phyloP scores from a whole-genome alignment of 768 basidiomycete species.

The Arthromyces matolae region DNA sequence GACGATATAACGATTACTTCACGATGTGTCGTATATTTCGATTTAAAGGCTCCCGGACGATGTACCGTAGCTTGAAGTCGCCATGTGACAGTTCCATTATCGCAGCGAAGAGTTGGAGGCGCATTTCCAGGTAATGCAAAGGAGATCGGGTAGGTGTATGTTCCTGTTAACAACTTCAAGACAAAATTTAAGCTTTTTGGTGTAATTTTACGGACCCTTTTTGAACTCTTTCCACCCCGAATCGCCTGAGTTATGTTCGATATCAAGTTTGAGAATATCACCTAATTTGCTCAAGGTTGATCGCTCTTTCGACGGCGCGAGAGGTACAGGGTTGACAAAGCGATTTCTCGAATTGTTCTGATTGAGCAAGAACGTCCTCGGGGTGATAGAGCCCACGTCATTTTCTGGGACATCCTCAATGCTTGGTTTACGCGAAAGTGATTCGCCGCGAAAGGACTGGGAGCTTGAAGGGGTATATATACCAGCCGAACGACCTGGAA shows the following conservation, averaged over 20 bases:
- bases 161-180: slow-evolving; percentile 46
- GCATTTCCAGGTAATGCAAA: slow-evolving; percentile 78
- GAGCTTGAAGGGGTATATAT: slow-evolving; percentile 16
- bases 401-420: slow-evolving; percentile 39
- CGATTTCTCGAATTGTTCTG: slow-evolving; percentile 4
- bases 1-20: slow-evolving; percentile 74
- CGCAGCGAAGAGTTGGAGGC: slow-evolving; percentile 73
- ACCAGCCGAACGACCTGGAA: slow-evolving; percentile 12
- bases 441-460: slow-evolving; percentile 19
- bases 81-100: slow-evolving; percentile 78
- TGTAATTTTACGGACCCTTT: slow-evolving; percentile 51
- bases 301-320: slow-evolving; percentile 27
- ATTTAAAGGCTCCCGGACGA: slow-evolving; percentile 76
- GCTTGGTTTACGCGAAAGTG: slow-evolving; percentile 38
- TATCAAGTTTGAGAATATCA: slow-evolving; percentile 37
- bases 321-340: slow-evolving; percentile 6
- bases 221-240: slow-evolving; percentile 84
- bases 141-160: slow-evolving; percentile 91
- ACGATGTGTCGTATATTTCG: slow-evolving; percentile 62
- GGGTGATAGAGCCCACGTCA: slow-evolving; percentile 18
- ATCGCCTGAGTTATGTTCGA: slow-evolving; percentile 38
- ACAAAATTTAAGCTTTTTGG: not conserved
- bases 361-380: slow-evolving; percentile 7
- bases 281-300: slow-evolving; percentile 34
- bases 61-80: slow-evolving; percentile 76